These are phyloP conservation scores for Solanum piurae DNA, from an alignment of 257 asterid species.

Conservation along the genomic window DNA sequence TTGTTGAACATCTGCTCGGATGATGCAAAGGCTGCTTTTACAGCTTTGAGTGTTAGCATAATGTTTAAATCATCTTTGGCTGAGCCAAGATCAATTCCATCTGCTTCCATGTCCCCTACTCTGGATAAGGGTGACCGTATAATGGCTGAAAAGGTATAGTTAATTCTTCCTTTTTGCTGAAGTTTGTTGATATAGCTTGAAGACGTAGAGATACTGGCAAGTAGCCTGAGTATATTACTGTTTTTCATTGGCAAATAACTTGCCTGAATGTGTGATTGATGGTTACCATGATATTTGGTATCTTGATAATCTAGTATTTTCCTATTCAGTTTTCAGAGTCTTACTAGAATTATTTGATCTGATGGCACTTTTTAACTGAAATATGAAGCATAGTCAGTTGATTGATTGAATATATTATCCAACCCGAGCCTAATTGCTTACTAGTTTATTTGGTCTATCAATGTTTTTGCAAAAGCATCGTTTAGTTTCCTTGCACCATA, in stretches of 20 bases:
- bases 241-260: neutral
- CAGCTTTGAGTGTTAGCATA: conserved; percentile 72
- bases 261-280: neutral
- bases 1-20: conserved; percentile 51
- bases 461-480: neutral
- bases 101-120: conserved; percentile 89
- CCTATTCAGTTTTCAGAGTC: neutral
- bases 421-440: neutral
- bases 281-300: neutral
- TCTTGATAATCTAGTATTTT: neutral
- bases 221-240: neutral
- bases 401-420: neutral
- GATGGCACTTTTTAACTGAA: neutral
- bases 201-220: neutral
- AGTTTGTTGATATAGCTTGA: neutral
- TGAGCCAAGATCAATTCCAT: conserved; percentile 94
- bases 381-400: neutral
- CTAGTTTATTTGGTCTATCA: neutral
- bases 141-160: conserved; percentile 80
- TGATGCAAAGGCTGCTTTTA: conserved; percentile 85
- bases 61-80: conserved; percentile 80
- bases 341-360: neutral
- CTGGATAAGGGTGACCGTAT: conserved; percentile 85
- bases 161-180: neutral
- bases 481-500: neutral